A percentile compares a stretch with the other conserved stretches of the same genome.
Evolutionary conservation across 495 filamentous ascomycete species (phyloP).

Genomic region (Neurospora hispaniola): DNA sequence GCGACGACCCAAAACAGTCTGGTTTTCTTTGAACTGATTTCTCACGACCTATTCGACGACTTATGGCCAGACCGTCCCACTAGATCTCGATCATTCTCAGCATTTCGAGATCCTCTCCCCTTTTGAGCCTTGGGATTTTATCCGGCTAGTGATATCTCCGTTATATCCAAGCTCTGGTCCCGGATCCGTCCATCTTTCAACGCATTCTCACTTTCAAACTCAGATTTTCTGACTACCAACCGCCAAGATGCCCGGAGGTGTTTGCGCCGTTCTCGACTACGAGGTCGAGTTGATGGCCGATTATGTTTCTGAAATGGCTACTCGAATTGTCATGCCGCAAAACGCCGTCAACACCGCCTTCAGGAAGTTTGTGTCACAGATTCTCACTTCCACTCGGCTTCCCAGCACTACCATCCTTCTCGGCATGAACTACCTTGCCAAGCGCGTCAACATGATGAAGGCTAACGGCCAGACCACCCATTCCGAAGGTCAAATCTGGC

Average conservation of each 20-base stretch:
- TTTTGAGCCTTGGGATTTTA: slow-evolving; percentile 29
- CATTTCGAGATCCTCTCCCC: slow-evolving; percentile 17
- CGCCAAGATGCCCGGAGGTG: slow-evolving; percentile 60
- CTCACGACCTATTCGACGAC: background rate
- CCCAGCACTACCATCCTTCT: slow-evolving; percentile 92
- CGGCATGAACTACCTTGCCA: slow-evolving; percentile 81
- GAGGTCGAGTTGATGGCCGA: slow-evolving; percentile 98
- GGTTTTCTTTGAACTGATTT: background rate
- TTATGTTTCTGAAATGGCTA: slow-evolving; percentile 89
- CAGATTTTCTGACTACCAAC: slow-evolving; percentile 5
- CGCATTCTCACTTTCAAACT: background rate
- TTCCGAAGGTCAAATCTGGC: slow-evolving; percentile 68
- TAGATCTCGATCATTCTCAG: slow-evolving; percentile 26
- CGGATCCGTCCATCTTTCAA: background rate
- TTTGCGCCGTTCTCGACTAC: slow-evolving; percentile 94
- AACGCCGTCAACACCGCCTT: slow-evolving; percentile 61
- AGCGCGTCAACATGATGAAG: slow-evolving; percentile 67
- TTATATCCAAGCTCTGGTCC: background rate
- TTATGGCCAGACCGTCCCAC: slow-evolving; percentile 35
- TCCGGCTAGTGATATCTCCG: background rate
- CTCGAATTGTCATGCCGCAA: slow-evolving; percentile 65
- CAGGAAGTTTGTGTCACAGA: slow-evolving; percentile 89
- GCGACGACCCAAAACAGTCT: background rate
- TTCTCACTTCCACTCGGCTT: slow-evolving; percentile 86
- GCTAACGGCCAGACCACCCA: slow-evolving; percentile 43